Evolutionary conservation across 371 early-diverging fungal species (phyloP), one percentile per base, ranked within the genome.

Genomic region (Coemansia sp.): DNA sequence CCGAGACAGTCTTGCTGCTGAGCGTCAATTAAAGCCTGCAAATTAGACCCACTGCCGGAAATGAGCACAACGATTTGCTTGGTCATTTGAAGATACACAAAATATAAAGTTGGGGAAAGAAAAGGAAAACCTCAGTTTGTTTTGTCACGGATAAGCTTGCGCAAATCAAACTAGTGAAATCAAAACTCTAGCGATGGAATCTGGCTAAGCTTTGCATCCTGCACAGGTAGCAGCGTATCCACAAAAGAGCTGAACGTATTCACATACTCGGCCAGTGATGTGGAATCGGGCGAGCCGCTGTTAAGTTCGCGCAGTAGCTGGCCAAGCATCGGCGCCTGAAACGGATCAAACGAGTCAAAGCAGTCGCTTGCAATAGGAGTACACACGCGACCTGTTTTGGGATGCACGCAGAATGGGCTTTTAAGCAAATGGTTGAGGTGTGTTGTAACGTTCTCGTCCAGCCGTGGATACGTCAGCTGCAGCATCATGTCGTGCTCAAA

Each of bases 361-460:
- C 73, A 74, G 39, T 85, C 85, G 1, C 88, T 83, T 32, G 87
- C 83, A 60, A 99, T 93, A 0, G 97, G 98, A 3, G 97, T 92
- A 79, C 97, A 96, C 28, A 97, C 93, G 29, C 89, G 65, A 85
- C 93, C 87, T n/a, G 96, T 94, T 67, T 92, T 91, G 17, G 99
- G 98, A 82, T 99, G 99, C 17, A 99, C 92, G 80, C 97, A 98
- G 82, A 99, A 99, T 1, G 99, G 99, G 75, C 93, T 90, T 81
- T 99, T 99, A 19, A 99, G 88, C 82, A 99, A 89, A 85, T 99
- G 99, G 80, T 94, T 96, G 7, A 94, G 86, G 29, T 89, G 86
- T 11, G 87, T 90, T 0, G 96, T 89, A 8, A 99, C 99, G 53
- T 97, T 92, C 46, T 86, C 88, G 85, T 99, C 99, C 17, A 99